Evolutionary conservation across 805 yeast species (phyloP), one percentile per base, ranked within the genome.

Genomic region (Pachysolen tannophilus): DNA sequence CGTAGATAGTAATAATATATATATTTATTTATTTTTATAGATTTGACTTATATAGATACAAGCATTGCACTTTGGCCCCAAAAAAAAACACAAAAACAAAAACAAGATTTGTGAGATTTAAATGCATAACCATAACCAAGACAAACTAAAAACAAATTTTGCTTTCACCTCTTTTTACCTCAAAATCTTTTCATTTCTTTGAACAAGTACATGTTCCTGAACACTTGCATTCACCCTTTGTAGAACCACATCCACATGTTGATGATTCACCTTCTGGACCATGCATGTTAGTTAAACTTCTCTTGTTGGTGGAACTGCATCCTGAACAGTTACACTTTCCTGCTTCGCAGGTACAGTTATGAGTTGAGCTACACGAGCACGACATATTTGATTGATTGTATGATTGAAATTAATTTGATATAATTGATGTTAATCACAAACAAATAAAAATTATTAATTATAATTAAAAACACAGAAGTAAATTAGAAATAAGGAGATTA

Each of bases 351-450:
- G 39, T 28, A 15, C 39, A 36, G 11, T 25, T 7, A 2, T 20
- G n/a, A 14, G 30, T 17, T 13, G 39, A 27, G 8, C 33, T 21
- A 30, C 39, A 36, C n/a, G 39, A 32, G 18, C 39, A 36, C 20
- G 38, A 15, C 38, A 35, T 35, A 20, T 3, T 35, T 23, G 3
- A 7, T 2, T 21, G 15, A 15, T 20, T 14, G 13, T 9, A 18
- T 13, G 9, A 5, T 17, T n/a, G 16, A 13, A 8, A 7, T 18
- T 18, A 19, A 26, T 7, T 8, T 8, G 28, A 26, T n/a, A 26
- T 8, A 8, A 11, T 8, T 13, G 8, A n/a, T 8, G 14, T 11
- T 26, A 26, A 20, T n/a, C 26, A 14, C 25, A 16, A 20, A 20
- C 10, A 13, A 18, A 29, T n/a, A 11, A 17, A 13, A 30, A 18